Base-by-base conservation (phyloP, 306 rosid genomes). In the Pueraria montana region DNA sequence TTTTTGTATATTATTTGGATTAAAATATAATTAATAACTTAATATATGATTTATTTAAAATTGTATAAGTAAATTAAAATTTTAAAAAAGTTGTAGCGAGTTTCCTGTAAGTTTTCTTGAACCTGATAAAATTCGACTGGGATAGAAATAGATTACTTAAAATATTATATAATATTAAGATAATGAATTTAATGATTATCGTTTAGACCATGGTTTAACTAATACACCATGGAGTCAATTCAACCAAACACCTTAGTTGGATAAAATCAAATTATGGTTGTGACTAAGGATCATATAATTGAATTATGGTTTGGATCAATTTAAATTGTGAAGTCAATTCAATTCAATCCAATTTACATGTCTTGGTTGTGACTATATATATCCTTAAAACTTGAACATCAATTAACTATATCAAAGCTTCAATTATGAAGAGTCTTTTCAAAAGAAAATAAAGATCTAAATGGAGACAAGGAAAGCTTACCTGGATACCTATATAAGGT, bases 391-490 rank as follows among this genome's bases (percentile, higher is more conserved):
- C 12, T n/a, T 72, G 63, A 72, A 10, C 49, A 50, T 18, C 49
- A 11, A 52, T 38, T 24, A 53, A 53, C 3, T 8, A 49, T 13
- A 52, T 12, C 1, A 46, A 71, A 45, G 11, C 17, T 36, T 56
- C 18, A 38, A 56, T 38, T 38, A 24, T 12, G 78, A 20, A 59
- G 13, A 12, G 38, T 21, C 20, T 52, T 8, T 56, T 56, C 24
- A 55, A 75, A 55, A 30, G 56, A 74, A 36, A 58, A 34, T 12
- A 18, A 64, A 64, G 11, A 64, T 32, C 23, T 34, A 32, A 30
- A 17, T 30, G 34, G 21, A 32, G 70, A 64, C 70, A 64, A 32
- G 6, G 21, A 63, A 63, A 14, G 69, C 69, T 63, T 63, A 63
- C 21, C 42, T 63, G 43, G 69, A 63, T 30, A 16, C 12, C 42